These are phyloP conservation scores for Dioszegia hungarica DNA, from an alignment of 768 basidiomycete genomes.

Conservation along the genomic window DNA sequence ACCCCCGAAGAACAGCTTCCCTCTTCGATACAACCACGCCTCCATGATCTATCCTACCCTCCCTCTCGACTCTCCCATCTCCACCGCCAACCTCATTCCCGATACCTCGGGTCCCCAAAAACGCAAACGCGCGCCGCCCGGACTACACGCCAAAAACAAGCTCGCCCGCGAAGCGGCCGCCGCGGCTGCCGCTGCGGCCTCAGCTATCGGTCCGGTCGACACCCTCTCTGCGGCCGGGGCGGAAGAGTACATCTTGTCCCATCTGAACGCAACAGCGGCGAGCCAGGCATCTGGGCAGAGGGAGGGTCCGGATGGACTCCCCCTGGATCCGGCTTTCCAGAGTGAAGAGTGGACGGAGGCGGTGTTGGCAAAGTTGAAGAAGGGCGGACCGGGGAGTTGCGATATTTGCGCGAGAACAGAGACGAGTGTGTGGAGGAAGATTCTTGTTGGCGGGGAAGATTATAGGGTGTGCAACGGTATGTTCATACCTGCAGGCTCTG, in stretches of 20 bases:
- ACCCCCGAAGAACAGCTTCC: slow-evolving; percentile 26
- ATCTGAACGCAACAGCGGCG: not conserved
- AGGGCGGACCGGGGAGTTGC: slow-evolving; percentile 38
- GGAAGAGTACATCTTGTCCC: not conserved
- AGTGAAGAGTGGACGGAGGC: not conserved
- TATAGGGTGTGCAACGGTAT: slow-evolving; percentile 40
- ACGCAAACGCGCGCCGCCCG: no score
- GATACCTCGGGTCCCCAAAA: not conserved
- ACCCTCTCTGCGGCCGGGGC: no score
- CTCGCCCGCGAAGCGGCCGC: no score
- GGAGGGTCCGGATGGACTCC: not conserved
- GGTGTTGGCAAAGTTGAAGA: slow-evolving; percentile 27
- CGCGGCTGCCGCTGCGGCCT: no score
- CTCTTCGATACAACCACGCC: slow-evolving; percentile 8
- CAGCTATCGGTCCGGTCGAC: no score
- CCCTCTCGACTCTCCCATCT: slow-evolving; percentile 6
- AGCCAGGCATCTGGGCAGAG: not conserved
- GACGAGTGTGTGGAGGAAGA: slow-evolving; percentile 40
- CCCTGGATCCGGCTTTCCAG: slow-evolving; percentile 1
- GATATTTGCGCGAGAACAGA: slow-evolving; percentile 39
- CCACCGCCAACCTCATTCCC: not conserved
- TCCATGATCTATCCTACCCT: slow-evolving; percentile 18
- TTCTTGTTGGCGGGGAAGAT: slow-evolving; percentile 20
- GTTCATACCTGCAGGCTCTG: no score
- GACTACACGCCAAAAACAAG: no score